These are phyloP conservation scores for Malus orientalis DNA, from an alignment of 306 rosid species.

Conservation along the genomic window DNA sequence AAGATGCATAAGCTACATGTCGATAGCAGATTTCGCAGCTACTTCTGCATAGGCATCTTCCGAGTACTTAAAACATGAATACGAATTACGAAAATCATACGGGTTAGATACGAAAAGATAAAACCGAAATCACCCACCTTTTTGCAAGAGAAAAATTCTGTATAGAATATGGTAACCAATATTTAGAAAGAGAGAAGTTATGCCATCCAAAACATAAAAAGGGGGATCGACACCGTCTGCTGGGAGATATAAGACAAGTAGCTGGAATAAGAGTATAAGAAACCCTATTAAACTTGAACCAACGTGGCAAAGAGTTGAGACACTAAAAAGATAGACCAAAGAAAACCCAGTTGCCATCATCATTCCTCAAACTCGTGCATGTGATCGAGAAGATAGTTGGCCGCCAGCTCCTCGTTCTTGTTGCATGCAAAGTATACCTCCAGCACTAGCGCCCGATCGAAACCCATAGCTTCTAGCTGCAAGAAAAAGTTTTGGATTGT, in stretches of 20 bases:
- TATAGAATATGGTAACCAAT: conserved; percentile 7
- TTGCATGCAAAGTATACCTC: conserved; percentile 81
- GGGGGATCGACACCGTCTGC: neutral
- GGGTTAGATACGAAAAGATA: neutral
- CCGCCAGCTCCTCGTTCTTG: conserved; percentile 76
- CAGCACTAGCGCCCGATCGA: conserved; percentile 60
- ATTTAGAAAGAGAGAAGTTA: neutral
- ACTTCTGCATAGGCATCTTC: neutral
- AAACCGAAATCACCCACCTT: neutral
- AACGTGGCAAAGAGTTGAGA: conserved; percentile 10
- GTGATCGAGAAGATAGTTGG: conserved; percentile 79
- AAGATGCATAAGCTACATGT: conserved; percentile 1
- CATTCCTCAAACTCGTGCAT: conserved; percentile 64
- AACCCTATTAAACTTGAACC: conserved; percentile 21
- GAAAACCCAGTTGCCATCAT: neutral
- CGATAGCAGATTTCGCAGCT: conserved; percentile 15
- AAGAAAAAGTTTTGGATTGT: neutral
- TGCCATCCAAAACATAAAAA: conserved; percentile 18
- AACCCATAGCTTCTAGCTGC: conserved; percentile 87
- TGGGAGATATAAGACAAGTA: neutral
- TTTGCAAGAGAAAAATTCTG: neutral
- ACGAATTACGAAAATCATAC: neutral
- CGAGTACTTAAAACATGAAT: neutral
- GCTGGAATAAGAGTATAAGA: conserved; percentile 11
- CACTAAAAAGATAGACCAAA: neutral